Conservation (phyloP, 495 filamentous ascomycete genomes). For the Parathielavia appendiculata region DNA sequence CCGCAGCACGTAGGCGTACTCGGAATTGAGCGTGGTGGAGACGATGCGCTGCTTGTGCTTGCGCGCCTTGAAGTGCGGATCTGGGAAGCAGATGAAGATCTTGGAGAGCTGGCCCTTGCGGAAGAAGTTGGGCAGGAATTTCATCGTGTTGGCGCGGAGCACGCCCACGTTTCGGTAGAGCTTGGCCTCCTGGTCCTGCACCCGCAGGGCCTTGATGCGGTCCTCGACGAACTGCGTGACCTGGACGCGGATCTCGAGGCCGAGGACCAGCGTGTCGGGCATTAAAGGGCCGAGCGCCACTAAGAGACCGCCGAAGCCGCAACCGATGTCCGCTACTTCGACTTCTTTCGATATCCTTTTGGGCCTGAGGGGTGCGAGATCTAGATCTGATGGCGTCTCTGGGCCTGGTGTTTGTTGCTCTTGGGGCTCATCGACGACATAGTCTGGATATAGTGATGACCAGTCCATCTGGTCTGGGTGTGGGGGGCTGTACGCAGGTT, state of each 20-base stretch:
- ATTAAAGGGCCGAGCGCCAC: slow-evolving; percentile 77
- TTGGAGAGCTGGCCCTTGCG: slow-evolving; percentile 66
- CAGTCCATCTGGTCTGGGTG: slow-evolving; percentile 86
- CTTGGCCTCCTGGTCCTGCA: slow-evolving; percentile 53
- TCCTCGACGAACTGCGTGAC: slow-evolving; percentile 86
- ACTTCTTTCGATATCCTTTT: slow-evolving; percentile 59
- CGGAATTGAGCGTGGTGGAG: slow-evolving; percentile 76
- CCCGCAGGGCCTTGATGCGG: slow-evolving; percentile 73
- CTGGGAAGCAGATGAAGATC: slow-evolving; percentile 96
- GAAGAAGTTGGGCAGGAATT: slow-evolving; percentile 97
- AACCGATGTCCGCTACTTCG: slow-evolving; percentile 95
- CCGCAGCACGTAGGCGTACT: slow-evolving; percentile 84
- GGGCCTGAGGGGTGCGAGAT: slow-evolving; percentile 19
- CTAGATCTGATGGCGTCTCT: slow-evolving; percentile 20
- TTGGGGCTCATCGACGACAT: slow-evolving; percentile 30
- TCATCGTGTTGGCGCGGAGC: slow-evolving; percentile 92
- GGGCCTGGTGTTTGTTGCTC: slow-evolving; percentile 12
- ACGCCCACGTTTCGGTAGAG: slow-evolving; percentile 81
- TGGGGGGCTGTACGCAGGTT: slow-evolving; percentile 55
- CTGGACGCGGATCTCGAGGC: slow-evolving; percentile 85
- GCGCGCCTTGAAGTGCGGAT: slow-evolving; percentile 94
- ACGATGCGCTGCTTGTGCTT: slow-evolving; percentile 97
- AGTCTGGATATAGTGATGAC: slow-evolving; percentile 77
- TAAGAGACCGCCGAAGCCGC: slow-evolving; percentile 88
- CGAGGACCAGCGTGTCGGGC: slow-evolving; percentile 68